These are phyloP conservation scores for Russula brevipes DNA, from an alignment of 768 basidiomycete genomes.

Conservation along the genomic window DNA sequence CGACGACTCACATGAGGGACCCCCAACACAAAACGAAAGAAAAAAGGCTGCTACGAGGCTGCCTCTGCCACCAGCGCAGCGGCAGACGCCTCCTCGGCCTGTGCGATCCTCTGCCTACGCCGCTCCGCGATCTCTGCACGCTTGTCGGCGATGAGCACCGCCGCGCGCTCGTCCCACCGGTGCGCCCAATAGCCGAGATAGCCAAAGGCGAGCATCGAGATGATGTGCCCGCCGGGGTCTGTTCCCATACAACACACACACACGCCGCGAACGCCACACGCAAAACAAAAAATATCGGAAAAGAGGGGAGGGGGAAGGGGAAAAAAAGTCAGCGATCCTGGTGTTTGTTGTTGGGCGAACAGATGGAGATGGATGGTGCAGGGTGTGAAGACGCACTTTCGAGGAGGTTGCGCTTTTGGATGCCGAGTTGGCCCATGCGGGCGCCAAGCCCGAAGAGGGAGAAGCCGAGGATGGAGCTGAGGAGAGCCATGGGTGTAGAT, in stretches of 20 bases:
- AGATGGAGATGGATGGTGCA: background rate
- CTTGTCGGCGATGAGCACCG: slow-evolving; percentile 57
- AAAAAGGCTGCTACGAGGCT: background rate
- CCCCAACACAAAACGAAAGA: background rate
- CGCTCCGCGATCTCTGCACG: slow-evolving; percentile 53
- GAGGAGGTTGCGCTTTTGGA: slow-evolving; percentile 74
- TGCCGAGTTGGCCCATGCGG: slow-evolving; percentile 80
- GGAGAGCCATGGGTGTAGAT: slow-evolving; percentile 49
- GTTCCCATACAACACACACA: background rate
- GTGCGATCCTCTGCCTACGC: slow-evolving; percentile 37
- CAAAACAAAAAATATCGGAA: background rate
- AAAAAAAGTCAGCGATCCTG: background rate
- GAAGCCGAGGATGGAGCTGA: slow-evolving; percentile 70
- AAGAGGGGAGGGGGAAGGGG: background rate
- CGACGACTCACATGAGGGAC: background rate
- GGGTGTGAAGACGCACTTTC: slow-evolving; percentile 53
- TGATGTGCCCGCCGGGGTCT: slow-evolving; percentile 71
- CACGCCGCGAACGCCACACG: no score
- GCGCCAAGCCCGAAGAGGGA: slow-evolving; percentile 78
- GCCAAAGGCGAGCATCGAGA: slow-evolving; percentile 67
- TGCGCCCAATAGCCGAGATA: slow-evolving; percentile 72
- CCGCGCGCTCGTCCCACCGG: slow-evolving; percentile 58
- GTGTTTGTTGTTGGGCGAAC: background rate
- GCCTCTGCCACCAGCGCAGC: slow-evolving; percentile 16
- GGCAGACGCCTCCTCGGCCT: slow-evolving; percentile 30